Conservation (phyloP, 768 basidiomycete species). For the Macrolepiota dolichaula region DNA sequence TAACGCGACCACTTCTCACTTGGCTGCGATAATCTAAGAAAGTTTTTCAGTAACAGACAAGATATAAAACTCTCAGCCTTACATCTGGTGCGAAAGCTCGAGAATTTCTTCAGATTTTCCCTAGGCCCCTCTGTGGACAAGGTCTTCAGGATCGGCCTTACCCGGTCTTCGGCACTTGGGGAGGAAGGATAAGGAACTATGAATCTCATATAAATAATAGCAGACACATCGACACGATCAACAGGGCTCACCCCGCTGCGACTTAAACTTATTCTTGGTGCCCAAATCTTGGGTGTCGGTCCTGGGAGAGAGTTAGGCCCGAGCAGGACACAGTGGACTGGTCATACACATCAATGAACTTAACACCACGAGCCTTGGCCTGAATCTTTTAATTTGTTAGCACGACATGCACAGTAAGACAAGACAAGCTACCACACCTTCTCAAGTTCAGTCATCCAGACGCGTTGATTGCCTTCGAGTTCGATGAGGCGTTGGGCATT, state of each 20-base stretch:
- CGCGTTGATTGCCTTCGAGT: slow-evolving; percentile 63
- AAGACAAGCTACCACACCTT: slow-evolving; percentile 50
- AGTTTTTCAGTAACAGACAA: slow-evolving; percentile 9
- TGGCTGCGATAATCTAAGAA: slow-evolving; percentile 51
- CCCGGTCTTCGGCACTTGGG: slow-evolving; percentile 57
- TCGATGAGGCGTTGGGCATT: slow-evolving; percentile 72
- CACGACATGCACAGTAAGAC: background rate
- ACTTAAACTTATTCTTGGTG: slow-evolving; percentile 31
- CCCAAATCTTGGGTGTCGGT: slow-evolving; percentile 73
- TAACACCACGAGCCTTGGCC: slow-evolving; percentile 71
- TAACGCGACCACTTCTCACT: slow-evolving; percentile 34
- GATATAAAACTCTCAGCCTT: slow-evolving; percentile 20
- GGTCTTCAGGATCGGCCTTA: slow-evolving; percentile 57
- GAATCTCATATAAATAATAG: slow-evolving; percentile 13
- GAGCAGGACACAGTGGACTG: slow-evolving; percentile 8
- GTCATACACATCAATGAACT: slow-evolving; percentile 84
- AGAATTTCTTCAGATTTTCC: slow-evolving; percentile 62
- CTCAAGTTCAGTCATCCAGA: slow-evolving; percentile 86
- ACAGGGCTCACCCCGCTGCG: slow-evolving; percentile 31
- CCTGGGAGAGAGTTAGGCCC: slow-evolving; percentile 32
- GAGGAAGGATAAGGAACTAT: slow-evolving; percentile 51
- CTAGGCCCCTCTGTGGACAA: slow-evolving; percentile 64
- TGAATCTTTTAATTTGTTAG: slow-evolving; percentile 48
- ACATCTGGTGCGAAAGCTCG: slow-evolving; percentile 75
- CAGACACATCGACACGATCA: slow-evolving; percentile 12